Conservation (phyloP, 805 yeast species). For the Yamadazyma kitorensis region DNA sequence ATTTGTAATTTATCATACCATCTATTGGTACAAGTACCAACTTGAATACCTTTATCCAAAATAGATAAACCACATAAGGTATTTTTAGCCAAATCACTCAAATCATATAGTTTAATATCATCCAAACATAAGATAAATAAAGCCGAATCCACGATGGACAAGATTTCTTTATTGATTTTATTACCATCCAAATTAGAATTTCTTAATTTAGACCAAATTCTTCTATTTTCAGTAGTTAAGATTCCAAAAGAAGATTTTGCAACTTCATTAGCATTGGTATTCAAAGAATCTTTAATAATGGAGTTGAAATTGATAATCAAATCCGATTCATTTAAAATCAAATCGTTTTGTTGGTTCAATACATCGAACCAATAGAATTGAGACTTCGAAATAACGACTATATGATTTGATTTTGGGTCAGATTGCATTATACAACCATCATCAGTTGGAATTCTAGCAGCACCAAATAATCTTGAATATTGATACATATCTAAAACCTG, state of each 20-base stretch:
- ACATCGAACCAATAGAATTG: conserved; percentile 97
- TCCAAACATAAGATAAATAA: conserved; percentile 82
- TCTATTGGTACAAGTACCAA: conserved; percentile 90
- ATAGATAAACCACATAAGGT: conserved; percentile 84
- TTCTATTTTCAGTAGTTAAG: conserved; percentile 83
- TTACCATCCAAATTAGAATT: conserved; percentile 44
- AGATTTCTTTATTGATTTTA: conserved; percentile 62
- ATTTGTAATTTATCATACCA: conserved; percentile 94
- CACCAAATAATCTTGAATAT: conserved; percentile 81
- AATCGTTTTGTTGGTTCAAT: conserved; percentile 65
- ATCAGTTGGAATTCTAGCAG: conserved; percentile 78
- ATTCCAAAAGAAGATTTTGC: conserved; percentile 84
- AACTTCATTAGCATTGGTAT: conserved; percentile 51
- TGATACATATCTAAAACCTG: conserved; percentile 85
- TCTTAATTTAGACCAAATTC: conserved; percentile 81
- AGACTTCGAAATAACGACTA: conserved; percentile 77
- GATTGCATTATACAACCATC: conserved; percentile 84
- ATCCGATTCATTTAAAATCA: conserved; percentile 72
- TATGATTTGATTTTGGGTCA: conserved; percentile 71
- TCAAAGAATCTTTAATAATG: conserved; percentile 69
- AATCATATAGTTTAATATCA: conserved; percentile 62
- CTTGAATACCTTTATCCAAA: conserved; percentile 81
- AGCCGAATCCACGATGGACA: conserved; percentile 76
- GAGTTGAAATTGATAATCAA: conserved; percentile 71
- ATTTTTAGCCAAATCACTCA: conserved; percentile 70